Percentiles rank a stretch among this genome's conserved stretches.
These are phyloP conservation scores for Pilobolus umbonatus DNA, from an alignment of 192 early-diverging fungal genomes.

Conservation along the genomic window DNA sequence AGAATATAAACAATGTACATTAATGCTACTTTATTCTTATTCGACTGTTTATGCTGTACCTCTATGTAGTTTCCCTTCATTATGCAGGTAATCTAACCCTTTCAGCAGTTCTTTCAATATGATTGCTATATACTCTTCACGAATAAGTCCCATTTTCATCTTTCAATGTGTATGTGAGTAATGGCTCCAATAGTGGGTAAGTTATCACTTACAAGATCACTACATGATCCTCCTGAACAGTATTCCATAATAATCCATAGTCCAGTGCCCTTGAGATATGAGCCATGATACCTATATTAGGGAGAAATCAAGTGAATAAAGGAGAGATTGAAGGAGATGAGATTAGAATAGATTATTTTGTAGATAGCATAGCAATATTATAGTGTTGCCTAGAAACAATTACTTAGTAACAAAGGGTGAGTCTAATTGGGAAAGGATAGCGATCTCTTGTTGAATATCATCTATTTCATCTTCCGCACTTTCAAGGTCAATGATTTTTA, in stretches of 20 bases:
- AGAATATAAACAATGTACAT: slow-evolving; percentile 24
- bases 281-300: slow-evolving; percentile 82
- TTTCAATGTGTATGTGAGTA: slow-evolving; percentile 23
- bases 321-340: slow-evolving; percentile 13
- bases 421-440: slow-evolving; percentile 89
- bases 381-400: background rate
- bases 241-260: slow-evolving; percentile 99
- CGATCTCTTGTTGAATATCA: slow-evolving; percentile 98
- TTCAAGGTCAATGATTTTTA: slow-evolving; percentile 97
- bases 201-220: slow-evolving; percentile 69
- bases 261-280: slow-evolving; percentile 81
- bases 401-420: slow-evolving; percentile 80
- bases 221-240: slow-evolving; percentile 91
- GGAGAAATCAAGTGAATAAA: too few relatives aligned
- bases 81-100: slow-evolving; percentile 92
- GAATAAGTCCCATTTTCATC: slow-evolving; percentile 83
- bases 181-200: background rate
- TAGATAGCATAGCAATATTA: slow-evolving; percentile 5
- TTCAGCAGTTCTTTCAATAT: slow-evolving; percentile 83
- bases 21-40: too few relatives aligned
- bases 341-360: background rate
- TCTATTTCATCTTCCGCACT: slow-evolving; percentile 97
- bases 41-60: slow-evolving; percentile 34
- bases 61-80: slow-evolving; percentile 82
- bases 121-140: slow-evolving; percentile 89